Evolutionary conservation across 805 yeast genomes (phyloP), one percentile per base, ranked within the genome.

Genomic region (Torulaspora microellipsoides): DNA sequence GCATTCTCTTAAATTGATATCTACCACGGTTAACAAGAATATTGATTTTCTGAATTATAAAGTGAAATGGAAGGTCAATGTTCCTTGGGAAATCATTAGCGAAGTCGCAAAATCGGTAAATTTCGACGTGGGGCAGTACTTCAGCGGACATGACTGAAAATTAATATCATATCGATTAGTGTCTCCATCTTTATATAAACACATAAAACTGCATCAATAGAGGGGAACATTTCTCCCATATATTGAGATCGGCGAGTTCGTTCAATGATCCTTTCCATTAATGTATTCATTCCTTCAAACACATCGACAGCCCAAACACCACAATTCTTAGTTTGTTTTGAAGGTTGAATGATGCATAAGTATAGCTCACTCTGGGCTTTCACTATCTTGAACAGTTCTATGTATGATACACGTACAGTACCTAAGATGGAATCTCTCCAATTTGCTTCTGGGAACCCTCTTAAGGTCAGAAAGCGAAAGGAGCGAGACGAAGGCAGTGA

Each of bases 11-110:
- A 80, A 80, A 28, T 58, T 81, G 45, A 49, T 77, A 11, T 60
- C 72, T 8, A 56, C 72, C 57, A 60, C 74, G 52, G 49, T 71
- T 50, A 47, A 69, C 52, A 51, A 65, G 60, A 65, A 65, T 35
- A 57, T 62, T 11, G 89, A 83, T 55, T 74, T 75, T 17, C 65
- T 88, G 33, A 83, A 79, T 42, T 78, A 88, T 14, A 76, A 78
- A 44, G 76, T 85, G 1, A 77, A 82, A 54, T 89, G 95, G 95
- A 82, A 77, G 58, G 80, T 87, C 48, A 85, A 85, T 55, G 78
- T 83, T 8, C 73, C 79, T 33, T 88, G 87, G 85, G 74, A 73
- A 28, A 72, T 78, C 7, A 75, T 84, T 9, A 72, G 73, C 48
- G 71, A 72, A 37, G 68, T 88, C 31, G 80, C 95, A 0, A 62